These are phyloP conservation scores for Penicillium sp. DNA, from an alignment of 2,329 filamentous ascomycete genomes.

Conservation along the genomic window DNA sequence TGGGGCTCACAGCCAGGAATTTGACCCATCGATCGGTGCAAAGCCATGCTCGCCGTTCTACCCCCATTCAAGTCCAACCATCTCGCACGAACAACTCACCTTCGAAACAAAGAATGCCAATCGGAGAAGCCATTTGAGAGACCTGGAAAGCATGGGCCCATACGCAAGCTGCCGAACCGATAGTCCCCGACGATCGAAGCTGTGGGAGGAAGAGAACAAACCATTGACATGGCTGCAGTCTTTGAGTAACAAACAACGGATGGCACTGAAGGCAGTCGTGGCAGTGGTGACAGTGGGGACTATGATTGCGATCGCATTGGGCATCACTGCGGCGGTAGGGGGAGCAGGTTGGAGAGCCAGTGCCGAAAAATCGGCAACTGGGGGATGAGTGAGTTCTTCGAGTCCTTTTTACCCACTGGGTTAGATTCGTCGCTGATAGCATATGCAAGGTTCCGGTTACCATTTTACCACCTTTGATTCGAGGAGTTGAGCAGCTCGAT, in stretches of 20 bases:
- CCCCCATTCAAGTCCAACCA: constrained; percentile 36
- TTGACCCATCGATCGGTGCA: constrained; percentile 40
- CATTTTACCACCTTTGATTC: background rate
- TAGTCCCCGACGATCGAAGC: constrained; percentile 30
- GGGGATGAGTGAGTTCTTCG: constrained; percentile 16
- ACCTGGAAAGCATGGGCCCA: constrained; percentile 33
- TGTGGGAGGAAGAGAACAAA: constrained; percentile 36
- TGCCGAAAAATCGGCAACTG: constrained; percentile 29
- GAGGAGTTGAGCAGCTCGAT: background rate
- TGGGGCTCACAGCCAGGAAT: constrained; percentile 25
- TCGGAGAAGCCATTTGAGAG: constrained; percentile 22
- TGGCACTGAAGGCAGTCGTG: constrained; percentile 41
- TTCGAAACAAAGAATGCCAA: constrained; percentile 22
- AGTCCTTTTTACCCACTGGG: background rate
- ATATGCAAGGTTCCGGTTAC: background rate
- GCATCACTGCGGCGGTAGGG: constrained; percentile 45
- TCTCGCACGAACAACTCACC: constrained; percentile 28
- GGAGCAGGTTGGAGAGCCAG: constrained; percentile 45
- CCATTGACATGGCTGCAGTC: constrained; percentile 35
- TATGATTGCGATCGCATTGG: constrained; percentile 47
- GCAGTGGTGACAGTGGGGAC: constrained; percentile 43
- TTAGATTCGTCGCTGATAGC: background rate
- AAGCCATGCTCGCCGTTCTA: constrained; percentile 47
- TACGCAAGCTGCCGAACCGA: constrained; percentile 18
- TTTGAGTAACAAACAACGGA: constrained; percentile 36